Base-by-base conservation (phyloP, 768 basidiomycete genomes). In the Suillus clintonianus region DNA sequence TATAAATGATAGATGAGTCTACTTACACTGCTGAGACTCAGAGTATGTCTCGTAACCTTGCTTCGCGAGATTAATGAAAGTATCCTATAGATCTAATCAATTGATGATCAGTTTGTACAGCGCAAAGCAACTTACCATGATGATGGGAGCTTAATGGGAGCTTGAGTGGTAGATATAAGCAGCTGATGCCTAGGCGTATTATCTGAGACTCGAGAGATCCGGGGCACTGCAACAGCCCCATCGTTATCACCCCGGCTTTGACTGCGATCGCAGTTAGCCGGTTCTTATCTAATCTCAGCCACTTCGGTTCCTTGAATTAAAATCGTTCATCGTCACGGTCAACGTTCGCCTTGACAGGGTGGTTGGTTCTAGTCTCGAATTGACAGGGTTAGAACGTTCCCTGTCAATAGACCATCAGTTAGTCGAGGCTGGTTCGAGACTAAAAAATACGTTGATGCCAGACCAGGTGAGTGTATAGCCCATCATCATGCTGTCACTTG, bases 51-150 rank as follows among this genome's bases (percentile, higher is more conserved):
- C 74, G 68, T 83, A 74, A 65, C 86, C 86, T 75, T 92, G 74
- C 76, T 92, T 89, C 11, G 90, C 92, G 68, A 93, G 74, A 63
- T 85, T 86, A 42, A 91, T 82, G 69, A 93, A 83, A 63, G 73
- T 81, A 64, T 91, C 90, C 91, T 90, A 41, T 15, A 37, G 5
- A 30, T 27, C 19, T 13, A 1, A 53, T 53, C 19, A 42, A 14
- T 43, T 17, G 14, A 34, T 61, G 32, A 9, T 32, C 32, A 36
- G 37, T n/a, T 67, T 36, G 64, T 45, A 15, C 1, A n/a, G 43
- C 1, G 64, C 13, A 13, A 36, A 22, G n/a, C 2, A 30, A 54
- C 73, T 56, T 63, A 75, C 74, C 74, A 75, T 75, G 64, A 36
- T 19, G 59, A 45, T 24, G 41, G 57, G 51, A 62, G 39, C 53